Percentiles rank a stretch among this genome's conserved stretches.
These are phyloP conservation scores for Nannochloropsis salina DNA, from an alignment of 108 stramenopile genomes.

Conservation along the genomic window DNA sequence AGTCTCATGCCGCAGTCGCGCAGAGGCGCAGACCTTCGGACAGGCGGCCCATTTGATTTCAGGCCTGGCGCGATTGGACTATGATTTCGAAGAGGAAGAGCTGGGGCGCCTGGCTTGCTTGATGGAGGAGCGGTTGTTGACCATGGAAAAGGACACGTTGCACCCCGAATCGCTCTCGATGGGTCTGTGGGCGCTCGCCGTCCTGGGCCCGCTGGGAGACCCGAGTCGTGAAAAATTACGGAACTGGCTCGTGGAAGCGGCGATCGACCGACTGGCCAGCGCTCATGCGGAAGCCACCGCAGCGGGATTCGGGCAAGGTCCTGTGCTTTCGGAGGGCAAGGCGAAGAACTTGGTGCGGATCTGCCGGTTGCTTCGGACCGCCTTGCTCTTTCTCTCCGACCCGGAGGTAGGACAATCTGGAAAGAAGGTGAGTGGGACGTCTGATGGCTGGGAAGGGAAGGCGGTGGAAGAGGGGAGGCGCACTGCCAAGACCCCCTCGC, in stretches of 20 bases:
- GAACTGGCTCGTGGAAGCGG: not conserved
- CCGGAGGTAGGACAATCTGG: too few relatives aligned
- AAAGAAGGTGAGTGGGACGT: too few relatives aligned
- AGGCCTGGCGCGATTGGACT: not conserved
- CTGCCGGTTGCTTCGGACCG: not conserved
- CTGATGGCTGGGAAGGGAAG: too few relatives aligned
- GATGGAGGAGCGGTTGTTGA: not conserved
- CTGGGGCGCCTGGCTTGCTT: not conserved
- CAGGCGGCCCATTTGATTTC: not conserved
- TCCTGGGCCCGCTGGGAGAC: not conserved
- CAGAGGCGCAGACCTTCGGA: not conserved
- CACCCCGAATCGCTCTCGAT: not conserved
- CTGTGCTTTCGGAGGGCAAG: not conserved
- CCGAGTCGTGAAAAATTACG: not conserved
- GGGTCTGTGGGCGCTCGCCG: not conserved
- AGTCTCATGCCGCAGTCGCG: not conserved
- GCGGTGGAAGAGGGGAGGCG: too few relatives aligned
- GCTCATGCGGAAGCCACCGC: not conserved
- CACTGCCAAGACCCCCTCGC: not conserved
- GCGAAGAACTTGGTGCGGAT: constrained; percentile 17
- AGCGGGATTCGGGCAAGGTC: not conserved
- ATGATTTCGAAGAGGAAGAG: not conserved
- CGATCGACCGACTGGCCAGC: not conserved
- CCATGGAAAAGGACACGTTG: not conserved
- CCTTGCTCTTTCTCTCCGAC: not conserved